Conservation (phyloP, 805 yeast species). For the Zygotorulaspora sp. region DNA sequence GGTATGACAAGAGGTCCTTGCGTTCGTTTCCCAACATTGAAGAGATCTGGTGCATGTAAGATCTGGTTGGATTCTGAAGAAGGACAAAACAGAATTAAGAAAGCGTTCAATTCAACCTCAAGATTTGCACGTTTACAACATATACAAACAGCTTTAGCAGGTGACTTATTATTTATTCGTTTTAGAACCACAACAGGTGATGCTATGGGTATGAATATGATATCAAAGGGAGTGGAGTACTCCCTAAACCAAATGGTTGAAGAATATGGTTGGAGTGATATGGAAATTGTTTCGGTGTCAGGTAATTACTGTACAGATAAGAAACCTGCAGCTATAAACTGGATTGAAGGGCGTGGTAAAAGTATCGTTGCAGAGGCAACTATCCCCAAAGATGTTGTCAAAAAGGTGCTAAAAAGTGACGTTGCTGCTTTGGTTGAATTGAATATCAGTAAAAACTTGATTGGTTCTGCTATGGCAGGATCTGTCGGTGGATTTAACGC, state of each 20-base stretch:
- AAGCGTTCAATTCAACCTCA: slow-evolving; percentile 93
- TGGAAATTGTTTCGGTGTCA: slow-evolving; percentile 87
- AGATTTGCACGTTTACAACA: slow-evolving; percentile 94
- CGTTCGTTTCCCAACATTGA: slow-evolving; percentile 77
- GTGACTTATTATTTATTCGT: slow-evolving; percentile 79
- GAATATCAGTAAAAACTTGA: slow-evolving; percentile 80
- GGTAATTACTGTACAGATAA: slow-evolving; percentile 98
- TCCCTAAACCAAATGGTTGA: slow-evolving; percentile 80
- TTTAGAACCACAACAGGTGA: slow-evolving; percentile 99
- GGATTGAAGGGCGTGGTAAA: slow-evolving; percentile 99
- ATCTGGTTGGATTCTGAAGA: slow-evolving; percentile 94
- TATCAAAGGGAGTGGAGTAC: slow-evolving; percentile 93
- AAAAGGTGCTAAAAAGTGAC: slow-evolving; percentile 80
- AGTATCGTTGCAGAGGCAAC: slow-evolving; percentile 95
- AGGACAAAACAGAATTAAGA: slow-evolving; percentile 76
- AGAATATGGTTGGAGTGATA: slow-evolving; percentile 89
- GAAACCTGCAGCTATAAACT: slow-evolving; percentile 95
- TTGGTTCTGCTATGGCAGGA: slow-evolving; percentile 99
- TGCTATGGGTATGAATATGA: slow-evolving; percentile 99
- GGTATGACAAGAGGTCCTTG: slow-evolving; percentile 99
- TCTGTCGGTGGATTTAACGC: slow-evolving; percentile 97
- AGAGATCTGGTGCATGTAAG: slow-evolving; percentile 91
- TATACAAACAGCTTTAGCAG: slow-evolving; percentile 91
- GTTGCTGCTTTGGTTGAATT: slow-evolving; percentile 89
- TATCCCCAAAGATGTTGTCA: slow-evolving; percentile 76